Evolutionary conservation across 352 stramenopile species (phyloP), one percentile per base, ranked within the genome.

Genomic region (Phytophthora agathidicida): DNA sequence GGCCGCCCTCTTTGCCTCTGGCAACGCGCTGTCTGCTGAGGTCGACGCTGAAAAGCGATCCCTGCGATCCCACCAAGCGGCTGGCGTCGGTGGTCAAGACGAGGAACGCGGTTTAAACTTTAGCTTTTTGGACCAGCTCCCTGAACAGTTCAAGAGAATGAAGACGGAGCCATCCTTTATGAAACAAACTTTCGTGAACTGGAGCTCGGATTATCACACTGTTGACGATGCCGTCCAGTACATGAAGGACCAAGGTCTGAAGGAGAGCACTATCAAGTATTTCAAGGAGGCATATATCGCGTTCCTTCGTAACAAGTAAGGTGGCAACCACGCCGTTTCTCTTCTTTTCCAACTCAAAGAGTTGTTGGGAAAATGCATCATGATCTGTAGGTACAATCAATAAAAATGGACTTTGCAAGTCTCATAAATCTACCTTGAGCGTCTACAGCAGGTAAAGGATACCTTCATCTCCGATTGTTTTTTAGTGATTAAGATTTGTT

Each of bases 21-120:
- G n/a, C 7, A 42, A 39, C 3, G 32, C 45, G 14, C n/a, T 54
- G 31, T 33, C 45, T 20, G 43, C 45, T 5, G 31, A 43, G 17
- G 7, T n/a, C 6, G 22, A 43, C 6, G 14, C 19, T 24, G 24
- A 31, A 13, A 54, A 42, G 20, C 20, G 32, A 13, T 17, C 24
- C 7, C 11, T 54, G 8, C 30, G 45, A 9, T 43, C 45, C 1
- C 22, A 17, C 45, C 31, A 31, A 20, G 27, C 32, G 31, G 4
- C 4, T 6, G 16, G 43, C 7, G 1, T 6, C 30, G 16, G 33
- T 5, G 9, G 8, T 35, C 13, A 54, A 20, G 32, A 43, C 14
- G 45, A 54, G 43, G 32, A 54, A 11, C 45, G 45, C 13, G 23
- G 13, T 13, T 17, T 49, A 1, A 26, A 49, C 7, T n/a, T 37